Base-by-base conservation (phyloP, 2,329 filamentous ascomycete species). In the Keithomyces neogunnii region DNA sequence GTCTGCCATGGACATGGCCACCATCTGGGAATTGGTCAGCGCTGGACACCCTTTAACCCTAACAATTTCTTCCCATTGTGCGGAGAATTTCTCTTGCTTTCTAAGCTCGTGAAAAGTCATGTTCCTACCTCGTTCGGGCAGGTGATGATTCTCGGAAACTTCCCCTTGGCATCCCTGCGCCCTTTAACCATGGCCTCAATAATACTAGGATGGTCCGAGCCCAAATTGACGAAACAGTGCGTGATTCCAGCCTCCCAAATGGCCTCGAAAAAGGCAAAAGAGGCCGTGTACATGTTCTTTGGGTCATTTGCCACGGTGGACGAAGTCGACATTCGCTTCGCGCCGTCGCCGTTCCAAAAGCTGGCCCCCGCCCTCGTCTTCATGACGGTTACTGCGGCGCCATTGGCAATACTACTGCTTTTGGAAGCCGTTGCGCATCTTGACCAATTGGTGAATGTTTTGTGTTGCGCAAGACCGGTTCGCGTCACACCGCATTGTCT, bases 1-100 rank as follows among this genome's bases (percentile, higher is more conserved):
- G 65, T 92, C 88, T 11, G 88, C 88, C 84, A 89, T 88, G 53
- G 86, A 91, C 60, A 92, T 78, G 30, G 88, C 88, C 5, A 91
- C 87, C 86, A 91, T 91, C 82, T 89, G 55, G 26, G 44, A 36
- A 32, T 19, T 26, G 29, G 29, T 8, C 33, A 42, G 48, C 32
- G 36, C 19, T 19, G 19, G 19, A 19, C 19, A 35, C 2, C 33
- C 44, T 31, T 32, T 4, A 30, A 43, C 43, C 28, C 10, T 26
- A 32, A 44, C 3, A 42, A 45, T 49, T 13, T 42, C 36, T 35
- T 29, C 28, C 10, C 50, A 47, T 54, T 28, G 51, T 48, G 13
- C n/a, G 45, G n/a, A 3, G 11, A 10, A 31, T 32, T 33, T 28
- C 13, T 29, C 71, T 19, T 19, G 19, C 19, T 19, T 19, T 19